Percentiles rank a stretch among this genome's conserved stretches.
Evolutionary conservation across 129 eudicot genomes (phyloP).

Genomic region (Gnaphalium uliginosum): DNA sequence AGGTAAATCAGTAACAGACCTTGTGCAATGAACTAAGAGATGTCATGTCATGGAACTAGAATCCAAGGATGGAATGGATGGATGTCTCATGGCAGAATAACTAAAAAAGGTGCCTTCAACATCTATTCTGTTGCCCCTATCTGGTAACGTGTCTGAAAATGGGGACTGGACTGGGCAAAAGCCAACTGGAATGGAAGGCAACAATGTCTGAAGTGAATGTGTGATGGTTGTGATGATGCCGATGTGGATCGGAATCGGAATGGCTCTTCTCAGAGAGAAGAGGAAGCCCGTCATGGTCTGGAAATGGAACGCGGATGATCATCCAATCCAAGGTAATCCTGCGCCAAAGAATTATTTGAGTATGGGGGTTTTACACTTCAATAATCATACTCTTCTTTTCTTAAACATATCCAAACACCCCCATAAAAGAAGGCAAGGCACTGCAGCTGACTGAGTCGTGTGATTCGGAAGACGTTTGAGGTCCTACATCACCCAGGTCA

Average conservation of each 20-base stretch:
- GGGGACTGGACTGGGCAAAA: slow-evolving; percentile 59
- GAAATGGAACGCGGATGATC: slow-evolving; percentile 61
- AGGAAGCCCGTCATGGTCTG: slow-evolving; percentile 54
- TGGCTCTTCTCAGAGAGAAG: slow-evolving; percentile 70
- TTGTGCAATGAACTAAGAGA: slow-evolving; percentile 62
- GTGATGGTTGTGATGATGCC: slow-evolving; percentile 60
- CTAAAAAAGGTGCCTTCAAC: slow-evolving; percentile 48
- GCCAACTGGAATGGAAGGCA: slow-evolving; percentile 61
- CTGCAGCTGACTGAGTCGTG: slow-evolving; percentile 26
- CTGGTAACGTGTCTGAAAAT: slow-evolving; percentile 53
- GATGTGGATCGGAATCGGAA: slow-evolving; percentile 51
- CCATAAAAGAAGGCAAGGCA: slow-evolving; percentile 44
- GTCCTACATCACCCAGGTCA: slow-evolving; percentile 21
- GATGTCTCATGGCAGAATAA: slow-evolving; percentile 54
- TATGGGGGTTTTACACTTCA: slow-evolving; percentile 61
- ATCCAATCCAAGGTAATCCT: slow-evolving; percentile 65
- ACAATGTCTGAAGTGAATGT: slow-evolving; percentile 66
- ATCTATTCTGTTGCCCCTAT: slow-evolving; percentile 50
- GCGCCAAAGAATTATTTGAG: slow-evolving; percentile 92
- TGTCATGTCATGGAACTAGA: slow-evolving; percentile 82
- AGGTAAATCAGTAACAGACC: slow-evolving; percentile 85
- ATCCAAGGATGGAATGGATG: slow-evolving; percentile 58
- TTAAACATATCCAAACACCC: slow-evolving; percentile 60
- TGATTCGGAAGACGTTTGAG: slow-evolving; percentile 21
- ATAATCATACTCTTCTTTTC: slow-evolving; percentile 40